Evolutionary conservation across 2,329 filamentous ascomycete species (phyloP).

Genomic region (Cadophora sp.): DNA sequence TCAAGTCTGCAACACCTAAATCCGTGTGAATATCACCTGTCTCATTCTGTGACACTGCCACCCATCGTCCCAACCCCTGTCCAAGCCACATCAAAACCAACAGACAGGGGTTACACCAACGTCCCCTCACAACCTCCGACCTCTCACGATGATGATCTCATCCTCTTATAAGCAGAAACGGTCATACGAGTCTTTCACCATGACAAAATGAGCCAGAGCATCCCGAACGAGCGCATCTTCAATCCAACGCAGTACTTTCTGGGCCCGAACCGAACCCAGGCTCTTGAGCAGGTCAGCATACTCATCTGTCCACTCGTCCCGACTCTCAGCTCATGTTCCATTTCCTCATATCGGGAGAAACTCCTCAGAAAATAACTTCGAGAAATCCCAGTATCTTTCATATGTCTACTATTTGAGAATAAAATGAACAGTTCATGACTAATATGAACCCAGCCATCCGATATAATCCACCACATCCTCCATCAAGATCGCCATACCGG

Average conservation of each 20-base stretch:
- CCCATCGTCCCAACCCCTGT: neutral
- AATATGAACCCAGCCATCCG: slow-evolving; percentile 1
- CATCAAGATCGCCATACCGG: slow-evolving; percentile 8
- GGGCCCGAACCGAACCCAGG: slow-evolving; percentile 8
- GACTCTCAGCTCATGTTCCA: neutral
- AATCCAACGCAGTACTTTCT: slow-evolving; percentile 20
- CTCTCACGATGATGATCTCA: neutral
- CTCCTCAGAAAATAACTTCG: neutral
- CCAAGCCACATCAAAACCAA: slow-evolving; percentile 6
- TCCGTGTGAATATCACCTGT: neutral
- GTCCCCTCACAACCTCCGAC: neutral
- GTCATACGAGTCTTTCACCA: neutral
- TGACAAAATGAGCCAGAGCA: slow-evolving; percentile 16
- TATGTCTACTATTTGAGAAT: neutral
- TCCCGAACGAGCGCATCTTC: slow-evolving; percentile 17
- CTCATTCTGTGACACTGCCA: neutral
- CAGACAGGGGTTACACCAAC: slow-evolving; percentile 11
- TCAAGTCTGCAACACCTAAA: neutral
- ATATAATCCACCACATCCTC: slow-evolving; percentile 23
- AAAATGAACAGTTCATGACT: neutral
- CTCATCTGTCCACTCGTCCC: neutral
- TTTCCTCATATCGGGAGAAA: neutral
- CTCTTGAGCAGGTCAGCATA: slow-evolving; percentile 17
- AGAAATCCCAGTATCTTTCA: neutral
- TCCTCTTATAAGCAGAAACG: neutral